Conservation (phyloP, 2,329 filamentous ascomycete genomes). For the Tolypocladium ophioglossoides region DNA sequence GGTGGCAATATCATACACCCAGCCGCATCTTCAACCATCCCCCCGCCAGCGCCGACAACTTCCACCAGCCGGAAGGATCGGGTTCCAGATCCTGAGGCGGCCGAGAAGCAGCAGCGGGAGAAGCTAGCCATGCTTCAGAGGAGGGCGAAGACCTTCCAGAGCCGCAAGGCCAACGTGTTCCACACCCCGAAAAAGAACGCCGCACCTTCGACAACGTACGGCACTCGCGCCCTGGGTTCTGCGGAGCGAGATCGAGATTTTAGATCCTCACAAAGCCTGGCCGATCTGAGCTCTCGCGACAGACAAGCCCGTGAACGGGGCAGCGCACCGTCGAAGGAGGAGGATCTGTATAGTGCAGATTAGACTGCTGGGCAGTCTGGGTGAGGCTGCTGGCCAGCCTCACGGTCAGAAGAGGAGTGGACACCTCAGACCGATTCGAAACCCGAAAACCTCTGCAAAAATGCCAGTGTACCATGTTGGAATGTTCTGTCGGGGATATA, state of each 20-base stretch:
- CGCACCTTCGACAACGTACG: slow-evolving; percentile 1
- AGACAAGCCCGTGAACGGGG: background rate
- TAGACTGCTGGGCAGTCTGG: background rate
- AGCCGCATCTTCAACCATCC: background rate
- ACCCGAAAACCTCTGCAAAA: too few species aligned
- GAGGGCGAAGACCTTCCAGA: background rate
- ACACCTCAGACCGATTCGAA: background rate
- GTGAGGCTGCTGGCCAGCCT: too few species aligned
- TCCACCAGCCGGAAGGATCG: background rate
- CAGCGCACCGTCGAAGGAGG: background rate
- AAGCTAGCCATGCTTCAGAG: background rate
- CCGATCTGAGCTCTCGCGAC: slow-evolving; percentile 1
- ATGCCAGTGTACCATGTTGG: too few species aligned
- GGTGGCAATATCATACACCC: slow-evolving; percentile 2
- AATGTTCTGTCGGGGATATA: too few species aligned
- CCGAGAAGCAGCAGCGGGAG: background rate
- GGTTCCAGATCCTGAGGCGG: background rate
- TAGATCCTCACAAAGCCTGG: slow-evolving; percentile 2
- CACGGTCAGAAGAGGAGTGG: background rate
- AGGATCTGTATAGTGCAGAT: background rate
- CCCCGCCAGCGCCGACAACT: background rate
- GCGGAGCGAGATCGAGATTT: slow-evolving; percentile 1
- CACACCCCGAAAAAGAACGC: background rate
- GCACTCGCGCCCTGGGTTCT: slow-evolving; percentile 1
- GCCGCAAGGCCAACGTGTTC: background rate